Base-by-base conservation (phyloP, 2,329 filamentous ascomycete species). In the Fusarium torulosum region DNA sequence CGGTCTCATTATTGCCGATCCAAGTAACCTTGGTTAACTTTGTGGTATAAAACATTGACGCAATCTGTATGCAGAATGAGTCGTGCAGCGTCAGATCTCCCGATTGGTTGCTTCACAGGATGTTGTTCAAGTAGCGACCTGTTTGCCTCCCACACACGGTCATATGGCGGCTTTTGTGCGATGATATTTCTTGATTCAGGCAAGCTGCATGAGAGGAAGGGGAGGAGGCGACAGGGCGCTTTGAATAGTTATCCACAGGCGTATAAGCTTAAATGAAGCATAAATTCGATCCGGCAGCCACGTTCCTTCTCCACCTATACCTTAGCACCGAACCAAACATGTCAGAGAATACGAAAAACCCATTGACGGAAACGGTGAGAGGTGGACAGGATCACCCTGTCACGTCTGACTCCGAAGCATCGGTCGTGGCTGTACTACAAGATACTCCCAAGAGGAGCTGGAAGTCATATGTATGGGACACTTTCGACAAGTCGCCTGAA, bases 391-490 rank as follows among this genome's bases (percentile, higher is more conserved):
- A 35, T 1, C 21, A 25, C 1, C 7, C 29, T 1, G 17, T 17
- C 1, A 3, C 27, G 0, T 70, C 67, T 0, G 59, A 67, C n/a
- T 70, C 66, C 3, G 54, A 67, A 2, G 45, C 15, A 0, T 29
- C 49, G 0, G 49, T 47, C n/a, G 37, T 59, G 0, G 29, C 44
- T 13, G 50, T 67, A 0, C 15, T 69, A 1, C 66, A 66, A 21
- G 66, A 69, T 13, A 59, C 19, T 0, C 67, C 64, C 2, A 66
- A 61, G 23, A 33, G 38, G 13, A 69, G 49, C 7, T 85, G 83
- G 83, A 77, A 76, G 23, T 83, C 81, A 0, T 82, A 82, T 27
- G 7, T 85, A 3, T 85, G 83, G 83, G 83, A 85, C 53, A 82
- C 81, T 0, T 77, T 84, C 20, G 80, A 82, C 53, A 82, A 81